Conservation (phyloP, 164 flowering plant genomes). For the Saururus chinensis region DNA sequence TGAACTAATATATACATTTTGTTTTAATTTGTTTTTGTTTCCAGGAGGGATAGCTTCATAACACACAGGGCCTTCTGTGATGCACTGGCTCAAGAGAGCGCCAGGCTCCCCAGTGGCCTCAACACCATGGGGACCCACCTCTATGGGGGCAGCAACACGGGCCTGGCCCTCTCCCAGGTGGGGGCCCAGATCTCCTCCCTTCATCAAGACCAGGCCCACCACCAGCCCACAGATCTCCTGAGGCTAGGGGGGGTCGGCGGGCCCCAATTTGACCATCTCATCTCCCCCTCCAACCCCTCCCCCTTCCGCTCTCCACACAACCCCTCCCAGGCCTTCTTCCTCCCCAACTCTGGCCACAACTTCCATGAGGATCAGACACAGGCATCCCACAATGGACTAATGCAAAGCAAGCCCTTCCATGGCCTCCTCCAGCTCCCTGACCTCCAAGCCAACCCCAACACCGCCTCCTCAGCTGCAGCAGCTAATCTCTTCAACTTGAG, state of each 20-base stretch:
- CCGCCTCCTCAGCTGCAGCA: constrained; percentile 10
- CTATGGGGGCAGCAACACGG: constrained; percentile 30
- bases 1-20: background rate
- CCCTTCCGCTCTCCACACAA: constrained; percentile 22
- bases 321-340: constrained; percentile 23
- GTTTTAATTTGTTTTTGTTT: background rate
- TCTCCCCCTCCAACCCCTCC: constrained; percentile 21
- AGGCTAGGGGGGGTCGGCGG: constrained; percentile 34
- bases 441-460: constrained; percentile 27
- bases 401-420: constrained; percentile 36
- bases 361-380: constrained; percentile 27
- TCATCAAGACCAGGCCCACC: constrained; percentile 26
- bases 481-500: constrained; percentile 49
- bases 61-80: constrained; percentile 94
- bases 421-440: constrained; percentile 61
- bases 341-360: constrained; percentile 23
- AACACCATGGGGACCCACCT: constrained; percentile 48
- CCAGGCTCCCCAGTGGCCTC: constrained; percentile 46
- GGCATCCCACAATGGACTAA: constrained; percentile 18
- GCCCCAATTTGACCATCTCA: constrained; percentile 34
- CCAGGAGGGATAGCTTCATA: constrained; percentile 89
- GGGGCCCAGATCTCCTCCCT: constrained; percentile 33
- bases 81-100: constrained; percentile 82
- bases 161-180: constrained; percentile 38
- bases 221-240: constrained; percentile 27